These are phyloP conservation scores for Elaeagnus macrophylla DNA, from an alignment of 306 rosid genomes.

Conservation along the genomic window DNA sequence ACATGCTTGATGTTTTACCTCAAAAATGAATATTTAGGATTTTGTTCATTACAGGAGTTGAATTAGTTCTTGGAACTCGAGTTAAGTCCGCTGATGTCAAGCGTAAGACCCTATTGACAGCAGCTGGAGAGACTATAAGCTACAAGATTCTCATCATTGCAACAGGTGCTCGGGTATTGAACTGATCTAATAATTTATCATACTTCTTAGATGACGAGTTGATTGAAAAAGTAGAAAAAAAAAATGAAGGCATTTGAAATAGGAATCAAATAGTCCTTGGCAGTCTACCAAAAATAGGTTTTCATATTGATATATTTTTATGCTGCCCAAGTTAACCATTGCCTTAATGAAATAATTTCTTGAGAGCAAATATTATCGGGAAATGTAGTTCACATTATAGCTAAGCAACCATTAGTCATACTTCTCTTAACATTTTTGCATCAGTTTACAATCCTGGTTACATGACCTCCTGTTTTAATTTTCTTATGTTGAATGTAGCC, in stretches of 20 bases:
- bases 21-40: neutral
- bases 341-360: neutral
- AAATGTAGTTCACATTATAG: neutral
- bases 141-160: conserved; percentile 89
- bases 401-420: neutral
- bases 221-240: no score
- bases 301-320: neutral
- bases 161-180: conserved; percentile 98
- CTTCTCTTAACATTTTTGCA: no score
- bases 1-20: neutral
- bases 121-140: conserved; percentile 94
- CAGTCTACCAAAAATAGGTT: no score
- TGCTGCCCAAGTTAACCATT: neutral
- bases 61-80: conserved; percentile 87
- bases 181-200: conserved; percentile 28
- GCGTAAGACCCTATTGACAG: conserved; percentile 77
- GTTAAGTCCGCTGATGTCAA: conserved; percentile 90
- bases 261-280: no score
- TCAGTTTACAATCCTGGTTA: no score
- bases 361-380: neutral
- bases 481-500: conserved; percentile 38
- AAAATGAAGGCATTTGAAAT: no score
- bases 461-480: neutral
- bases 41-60: conserved; percentile 50
- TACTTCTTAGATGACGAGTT: conserved; percentile 5